Evolutionary conservation across 306 rosid species (phyloP), one percentile per base, ranked within the genome.

Genomic region (Gleditsia sinensis): DNA sequence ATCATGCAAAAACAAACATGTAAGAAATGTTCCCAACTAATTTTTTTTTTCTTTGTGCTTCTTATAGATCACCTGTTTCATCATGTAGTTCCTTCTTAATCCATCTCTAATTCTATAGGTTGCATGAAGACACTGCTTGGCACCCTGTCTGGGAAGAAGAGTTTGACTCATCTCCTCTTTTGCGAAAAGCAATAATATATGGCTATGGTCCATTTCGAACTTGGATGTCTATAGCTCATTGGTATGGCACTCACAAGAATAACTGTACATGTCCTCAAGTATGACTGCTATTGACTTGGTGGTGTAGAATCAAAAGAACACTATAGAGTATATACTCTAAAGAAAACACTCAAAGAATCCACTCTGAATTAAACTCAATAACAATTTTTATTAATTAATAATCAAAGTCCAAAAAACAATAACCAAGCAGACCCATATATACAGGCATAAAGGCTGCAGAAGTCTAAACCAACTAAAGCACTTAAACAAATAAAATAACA

Each of bases 1-100:
- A 94, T 85, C 99, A 94, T 86, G 99, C 99, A 46, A 94, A 92
- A 85, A 94, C 99, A 76, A 94, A 94, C 87, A 92, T 94, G 99
- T 94, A 69, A 69, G 94, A 54, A 39, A 32, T 40, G 69, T 71
- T 61, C 68, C 67, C 56, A 39, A 7, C 40, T 17, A 36, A 24
- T 24, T 48, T 56, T 6, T 12, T 25, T 66, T 28, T 32, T 27
- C 54, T 54, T 37, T 34, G 17, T 48, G 69, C 69, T 76, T 63
- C 71, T 40, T 79, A 12, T 37, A 30, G 24, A 57, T 49, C 34
- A 23, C 34, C 42, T 42, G 61, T 67, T 48, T 25, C 67, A 46
- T 60, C 34, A 24, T 28, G 37, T 76, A 50, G 43, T 75, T 74
- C 74, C 46, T 58, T 56, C 55, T 71, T 36, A 54, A 61, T 48